Conservation (phyloP, 1,284 basidiomycete genomes). For the Puccinia hordei region DNA sequence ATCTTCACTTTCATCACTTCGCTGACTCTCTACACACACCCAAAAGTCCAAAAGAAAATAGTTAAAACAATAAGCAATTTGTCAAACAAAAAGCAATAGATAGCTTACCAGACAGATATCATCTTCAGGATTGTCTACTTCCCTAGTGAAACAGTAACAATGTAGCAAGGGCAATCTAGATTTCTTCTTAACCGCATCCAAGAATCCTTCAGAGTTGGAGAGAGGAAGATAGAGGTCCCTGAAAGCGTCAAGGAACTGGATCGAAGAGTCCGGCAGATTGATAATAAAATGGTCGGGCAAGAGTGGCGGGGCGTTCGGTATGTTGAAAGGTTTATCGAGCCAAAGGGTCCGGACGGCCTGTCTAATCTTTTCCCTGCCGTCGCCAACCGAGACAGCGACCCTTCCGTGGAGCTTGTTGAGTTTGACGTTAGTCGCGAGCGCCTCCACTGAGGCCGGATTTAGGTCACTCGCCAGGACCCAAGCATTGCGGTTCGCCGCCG, state of each 20-base stretch:
- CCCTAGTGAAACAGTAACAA: conserved; percentile 93
- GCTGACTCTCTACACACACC: conserved; percentile 70
- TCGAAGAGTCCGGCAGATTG: conserved; percentile 92
- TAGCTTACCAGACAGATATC: conserved; percentile 74
- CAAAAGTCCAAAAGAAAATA: too few relatives aligned
- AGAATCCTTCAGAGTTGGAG: conserved; percentile 60
- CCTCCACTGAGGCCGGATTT: conserved; percentile 83
- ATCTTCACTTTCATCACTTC: conserved; percentile 68
- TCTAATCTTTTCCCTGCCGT: conserved; percentile 28
- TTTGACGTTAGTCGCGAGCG: conserved; percentile 72
- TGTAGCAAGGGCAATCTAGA: conserved; percentile 82
- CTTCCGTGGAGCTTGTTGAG: conserved; percentile 24
- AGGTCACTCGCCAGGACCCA: conserved; percentile 85
- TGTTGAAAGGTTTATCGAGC: conserved; percentile 22
- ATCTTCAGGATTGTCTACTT: conserved; percentile 71
- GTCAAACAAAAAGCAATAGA: not conserved
- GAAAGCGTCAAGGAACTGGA: conserved; percentile 87
- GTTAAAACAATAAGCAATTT: not conserved
- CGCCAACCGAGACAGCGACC: conserved; percentile 4
- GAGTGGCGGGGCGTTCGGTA: conserved; percentile 49
- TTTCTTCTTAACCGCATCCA: conserved; percentile 57
- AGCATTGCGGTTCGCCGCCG: conserved; percentile 78
- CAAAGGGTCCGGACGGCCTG: conserved; percentile 21
- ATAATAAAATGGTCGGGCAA: conserved; percentile 86
- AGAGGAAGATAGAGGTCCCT: conserved; percentile 68